Evolutionary conservation across 2,329 filamentous ascomycete species (phyloP).

Genomic region (Beauveria australis): DNA sequence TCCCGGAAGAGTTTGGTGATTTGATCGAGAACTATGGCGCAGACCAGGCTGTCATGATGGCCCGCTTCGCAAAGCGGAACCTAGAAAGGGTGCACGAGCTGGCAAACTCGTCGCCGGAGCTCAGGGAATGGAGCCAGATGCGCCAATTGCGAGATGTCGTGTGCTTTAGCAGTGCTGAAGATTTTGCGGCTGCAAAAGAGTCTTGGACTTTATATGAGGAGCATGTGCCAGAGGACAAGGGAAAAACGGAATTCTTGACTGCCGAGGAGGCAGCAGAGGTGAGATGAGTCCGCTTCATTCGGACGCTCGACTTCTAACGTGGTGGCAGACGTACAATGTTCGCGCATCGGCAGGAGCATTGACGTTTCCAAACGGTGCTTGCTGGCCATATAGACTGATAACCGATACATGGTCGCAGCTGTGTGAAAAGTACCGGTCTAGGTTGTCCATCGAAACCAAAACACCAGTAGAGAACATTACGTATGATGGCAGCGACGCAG

Average conservation of each 20-base stretch:
- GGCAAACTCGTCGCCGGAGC: slow-evolving; percentile 12
- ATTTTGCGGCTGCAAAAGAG: slow-evolving; percentile 13
- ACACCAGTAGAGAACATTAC: slow-evolving; percentile 22
- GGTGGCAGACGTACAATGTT: slow-evolving; percentile 18
- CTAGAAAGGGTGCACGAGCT: slow-evolving; percentile 21
- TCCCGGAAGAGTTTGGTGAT: slow-evolving; percentile 30
- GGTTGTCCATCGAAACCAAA: slow-evolving; percentile 22
- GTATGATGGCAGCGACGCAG: neutral
- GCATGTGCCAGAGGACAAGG: slow-evolving; percentile 15
- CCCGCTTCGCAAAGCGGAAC: slow-evolving; percentile 32
- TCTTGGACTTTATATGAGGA: slow-evolving; percentile 13
- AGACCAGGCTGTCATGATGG: slow-evolving; percentile 32
- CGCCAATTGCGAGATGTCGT: slow-evolving; percentile 9
- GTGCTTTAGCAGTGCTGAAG: slow-evolving; percentile 13
- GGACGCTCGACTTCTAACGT: neutral
- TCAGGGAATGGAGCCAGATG: slow-evolving; percentile 15
- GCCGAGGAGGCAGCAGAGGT: slow-evolving; percentile 15
- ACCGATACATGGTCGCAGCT: slow-evolving; percentile 26
- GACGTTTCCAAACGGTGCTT: slow-evolving; percentile 23
- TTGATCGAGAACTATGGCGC: slow-evolving; percentile 22
- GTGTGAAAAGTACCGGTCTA: slow-evolving; percentile 16
- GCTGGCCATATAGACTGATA: slow-evolving; percentile 33
- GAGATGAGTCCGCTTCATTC: neutral
- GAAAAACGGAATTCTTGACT: neutral
- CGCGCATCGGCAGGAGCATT: slow-evolving; percentile 12